Evolutionary conservation across 2,329 filamentous ascomycete species (phyloP).

Genomic region (Ilyonectria mors-panacis): DNA sequence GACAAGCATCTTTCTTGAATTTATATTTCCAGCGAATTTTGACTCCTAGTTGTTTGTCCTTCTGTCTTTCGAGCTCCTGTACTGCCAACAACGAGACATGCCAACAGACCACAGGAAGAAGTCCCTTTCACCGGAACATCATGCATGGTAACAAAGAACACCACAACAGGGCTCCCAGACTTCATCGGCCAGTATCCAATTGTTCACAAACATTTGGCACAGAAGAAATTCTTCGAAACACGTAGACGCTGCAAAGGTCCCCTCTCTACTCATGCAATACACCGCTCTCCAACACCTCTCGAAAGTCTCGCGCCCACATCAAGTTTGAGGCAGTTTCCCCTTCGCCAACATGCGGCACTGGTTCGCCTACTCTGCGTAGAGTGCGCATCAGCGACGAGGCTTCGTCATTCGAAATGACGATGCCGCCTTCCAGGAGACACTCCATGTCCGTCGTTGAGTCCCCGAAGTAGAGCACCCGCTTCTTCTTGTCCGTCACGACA

Average conservation of each 20-base stretch:
- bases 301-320: slow-evolving; percentile 62
- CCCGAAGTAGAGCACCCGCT: slow-evolving; percentile 66
- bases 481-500: slow-evolving; percentile 41
- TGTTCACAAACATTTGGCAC: not conserved
- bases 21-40: not conserved
- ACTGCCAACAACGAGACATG: not conserved
- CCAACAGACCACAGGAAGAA: not conserved
- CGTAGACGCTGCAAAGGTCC: not conserved
- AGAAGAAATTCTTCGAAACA: not conserved
- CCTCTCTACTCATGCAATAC: slow-evolving; percentile 38
- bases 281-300: slow-evolving; percentile 56
- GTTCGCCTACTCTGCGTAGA: slow-evolving; percentile 55
- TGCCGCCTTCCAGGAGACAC: slow-evolving; percentile 64
- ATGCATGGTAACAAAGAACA: slow-evolving; percentile 6
- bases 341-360: slow-evolving; percentile 56
- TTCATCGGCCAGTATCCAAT: not conserved
- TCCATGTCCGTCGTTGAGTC: slow-evolving; percentile 71
- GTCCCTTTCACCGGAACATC: not conserved
- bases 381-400: slow-evolving; percentile 54
- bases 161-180: not conserved
- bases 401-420: slow-evolving; percentile 61
- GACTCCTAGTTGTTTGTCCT: not conserved
- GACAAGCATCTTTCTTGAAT: not conserved
- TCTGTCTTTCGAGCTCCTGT: not conserved
- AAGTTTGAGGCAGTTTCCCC: slow-evolving; percentile 38